phyloP scores from a whole-genome alignment of 2,329 filamentous ascomycete species.

The Diplodia seriata region DNA sequence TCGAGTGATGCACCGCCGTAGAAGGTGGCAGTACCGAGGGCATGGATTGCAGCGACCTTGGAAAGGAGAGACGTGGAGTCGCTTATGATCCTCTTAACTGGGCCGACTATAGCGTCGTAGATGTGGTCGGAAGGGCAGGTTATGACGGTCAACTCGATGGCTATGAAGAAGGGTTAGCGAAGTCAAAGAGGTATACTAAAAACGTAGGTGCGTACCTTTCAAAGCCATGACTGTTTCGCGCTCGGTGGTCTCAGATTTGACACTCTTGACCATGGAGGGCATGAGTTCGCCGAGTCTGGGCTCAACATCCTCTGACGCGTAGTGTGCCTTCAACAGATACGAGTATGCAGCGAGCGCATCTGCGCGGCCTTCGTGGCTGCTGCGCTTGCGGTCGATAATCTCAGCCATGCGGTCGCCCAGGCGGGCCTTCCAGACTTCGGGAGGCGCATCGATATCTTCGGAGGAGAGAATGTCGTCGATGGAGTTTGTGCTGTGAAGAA shows the following conservation, averaged over 20 bases:
- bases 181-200: neutral
- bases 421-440: conserved; percentile 66
- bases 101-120: conserved; percentile 66
- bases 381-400: conserved; percentile 79
- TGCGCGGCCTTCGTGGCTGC: conserved; percentile 74
- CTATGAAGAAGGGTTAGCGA: conserved; percentile 43
- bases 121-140: conserved; percentile 70
- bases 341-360: conserved; percentile 67
- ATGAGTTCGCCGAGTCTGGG: conserved; percentile 67
- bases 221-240: conserved; percentile 74
- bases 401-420: conserved; percentile 72
- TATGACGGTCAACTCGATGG: conserved; percentile 73
- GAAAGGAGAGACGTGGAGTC: conserved; percentile 69
- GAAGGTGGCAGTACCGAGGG: conserved; percentile 73
- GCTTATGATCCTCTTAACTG: conserved; percentile 68
- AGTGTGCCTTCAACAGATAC: conserved; percentile 72
- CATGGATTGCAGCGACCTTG: conserved; percentile 75
- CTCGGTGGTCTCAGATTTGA: conserved; percentile 71
- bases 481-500: conserved; percentile 61
- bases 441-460: conserved; percentile 58
- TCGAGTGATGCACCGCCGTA: conserved; percentile 76
- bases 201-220: conserved; percentile 54
- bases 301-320: conserved; percentile 68
- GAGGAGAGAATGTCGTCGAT: conserved; percentile 68
- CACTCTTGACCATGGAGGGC: conserved; percentile 70